A percentile compares a stretch with the other conserved stretches of the same genome.
These are phyloP conservation scores for Aspergillus oerlinghausenensis DNA, from an alignment of 2,329 filamentous ascomycete genomes.

Conservation along the genomic window DNA sequence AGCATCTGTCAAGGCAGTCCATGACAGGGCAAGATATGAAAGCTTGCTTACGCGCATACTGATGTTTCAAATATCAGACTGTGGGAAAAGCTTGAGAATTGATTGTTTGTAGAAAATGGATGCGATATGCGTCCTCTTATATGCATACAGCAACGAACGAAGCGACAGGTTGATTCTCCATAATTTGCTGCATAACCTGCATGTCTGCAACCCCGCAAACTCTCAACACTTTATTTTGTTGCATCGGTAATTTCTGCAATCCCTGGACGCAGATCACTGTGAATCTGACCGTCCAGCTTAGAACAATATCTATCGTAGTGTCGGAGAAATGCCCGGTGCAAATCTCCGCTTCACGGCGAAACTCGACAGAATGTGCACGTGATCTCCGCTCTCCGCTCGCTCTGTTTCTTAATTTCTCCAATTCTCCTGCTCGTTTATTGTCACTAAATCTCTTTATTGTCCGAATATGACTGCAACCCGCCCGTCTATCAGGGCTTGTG, in stretches of 20 bases:
- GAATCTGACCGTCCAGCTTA: neutral
- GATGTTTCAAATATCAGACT: neutral
- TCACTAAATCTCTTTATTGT: constrained; percentile 8
- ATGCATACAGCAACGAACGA: neutral
- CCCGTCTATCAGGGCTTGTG: neutral
- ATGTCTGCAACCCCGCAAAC: neutral
- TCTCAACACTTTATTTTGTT: neutral
- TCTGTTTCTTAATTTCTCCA: neutral
- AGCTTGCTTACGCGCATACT: neutral
- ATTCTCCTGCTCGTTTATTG: neutral
- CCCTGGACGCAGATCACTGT: neutral
- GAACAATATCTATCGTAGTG: neutral
- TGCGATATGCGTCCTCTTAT: neutral
- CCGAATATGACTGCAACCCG: constrained; percentile 11
- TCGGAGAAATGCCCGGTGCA: neutral
- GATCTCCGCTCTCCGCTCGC: neutral
- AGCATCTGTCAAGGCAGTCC: neutral
- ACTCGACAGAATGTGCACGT: neutral
- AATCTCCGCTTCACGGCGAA: neutral
- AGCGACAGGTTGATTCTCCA: neutral
- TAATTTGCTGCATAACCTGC: neutral
- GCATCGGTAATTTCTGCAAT: neutral
- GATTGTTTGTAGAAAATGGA: neutral
- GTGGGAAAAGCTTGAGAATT: neutral
- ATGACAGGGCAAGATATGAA: neutral